Conservation (phyloP, 2,329 filamentous ascomycete genomes). For the Paraphaeosphaeria sporulosa region DNA sequence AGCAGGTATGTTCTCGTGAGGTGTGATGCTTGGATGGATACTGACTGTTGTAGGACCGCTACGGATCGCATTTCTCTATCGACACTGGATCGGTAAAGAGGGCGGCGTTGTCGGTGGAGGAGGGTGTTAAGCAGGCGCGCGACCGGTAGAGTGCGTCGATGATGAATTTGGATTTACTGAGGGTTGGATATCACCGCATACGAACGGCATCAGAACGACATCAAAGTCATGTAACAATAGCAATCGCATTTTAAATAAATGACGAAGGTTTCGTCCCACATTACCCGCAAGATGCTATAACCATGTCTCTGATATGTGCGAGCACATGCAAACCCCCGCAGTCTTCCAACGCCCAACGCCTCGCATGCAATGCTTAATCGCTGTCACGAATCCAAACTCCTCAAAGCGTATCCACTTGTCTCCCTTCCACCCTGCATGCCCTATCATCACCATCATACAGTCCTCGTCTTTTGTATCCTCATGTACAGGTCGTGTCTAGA, state of each 20-base stretch:
- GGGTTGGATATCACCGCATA: background rate
- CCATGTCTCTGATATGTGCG: background rate
- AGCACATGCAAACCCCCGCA: background rate
- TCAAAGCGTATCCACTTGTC: background rate
- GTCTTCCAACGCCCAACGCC: slow-evolving; percentile 10
- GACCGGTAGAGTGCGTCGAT: background rate
- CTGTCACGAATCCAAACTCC: background rate
- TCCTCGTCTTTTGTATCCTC: background rate
- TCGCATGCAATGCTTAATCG: slow-evolving; percentile 9
- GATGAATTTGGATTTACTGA: background rate
- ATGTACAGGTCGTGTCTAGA: background rate
- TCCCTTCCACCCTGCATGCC: background rate
- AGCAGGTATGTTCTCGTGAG: slow-evolving; percentile 36
- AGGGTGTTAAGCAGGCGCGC: slow-evolving; percentile 32
- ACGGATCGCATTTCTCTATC: slow-evolving; percentile 38
- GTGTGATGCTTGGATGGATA: slow-evolving; percentile 14
- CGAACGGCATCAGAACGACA: background rate
- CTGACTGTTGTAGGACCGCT: slow-evolving; percentile 33
- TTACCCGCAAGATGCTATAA: background rate
- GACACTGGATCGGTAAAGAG: slow-evolving; percentile 27
- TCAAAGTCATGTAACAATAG: slow-evolving; percentile 4
- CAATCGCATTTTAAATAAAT: slow-evolving; percentile 1
- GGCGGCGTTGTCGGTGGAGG: slow-evolving; percentile 38
- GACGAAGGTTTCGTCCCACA: background rate
- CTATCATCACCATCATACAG: background rate